Evolutionary conservation across 305 asterid species (phyloP), one percentile per base, ranked within the genome.

Genomic region (Fraxinus sp.): DNA sequence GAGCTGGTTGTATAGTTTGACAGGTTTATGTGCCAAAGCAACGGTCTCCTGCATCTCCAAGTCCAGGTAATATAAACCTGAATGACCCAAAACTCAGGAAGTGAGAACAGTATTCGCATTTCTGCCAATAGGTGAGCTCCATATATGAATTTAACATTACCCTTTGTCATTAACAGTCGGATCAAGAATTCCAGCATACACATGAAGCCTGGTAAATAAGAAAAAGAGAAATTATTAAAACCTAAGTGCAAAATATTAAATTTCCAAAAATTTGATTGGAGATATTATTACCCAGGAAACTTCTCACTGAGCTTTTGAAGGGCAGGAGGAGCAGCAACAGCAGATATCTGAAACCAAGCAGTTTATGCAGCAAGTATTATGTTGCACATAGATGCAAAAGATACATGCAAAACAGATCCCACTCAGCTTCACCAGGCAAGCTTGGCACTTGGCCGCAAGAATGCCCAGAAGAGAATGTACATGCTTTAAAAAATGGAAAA

Each of bases 261-360:
- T 1, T 30, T 28, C 14, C 70, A 70, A 33, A 71, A 71, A 71
- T 6, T 30, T 16, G 6, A 71, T 14, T 5, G 41, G 77, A 16
- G 18, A 68, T 62, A 68, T 85, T 26, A 76, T 87, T 91, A 97
- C 99, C 99, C 98, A 4, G 98, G 98, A 83, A 92, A 97, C 72
- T 91, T 95, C 86, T 93, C 96, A 82, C 97, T 84, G 33, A 97
- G 89, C 86, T 93, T 95, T 86, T 90, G 89, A 86, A 97, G 98
- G n/a, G 99, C 99, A 13, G 98, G 99, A 87, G 98, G 98, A 83
- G 98, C 94, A 85, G 98, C 97, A 87, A 97, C 96, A 84, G 98
- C 98, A 80, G 90, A 87, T 80, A 97, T 90, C 99, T 96, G 87
- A 79, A 86, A 73, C 75, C 79, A 84, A 72, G 41, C 74, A 66